phyloP scores from a whole-genome alignment of 768 basidiomycete genomes.

The Suillus alpinus region DNA sequence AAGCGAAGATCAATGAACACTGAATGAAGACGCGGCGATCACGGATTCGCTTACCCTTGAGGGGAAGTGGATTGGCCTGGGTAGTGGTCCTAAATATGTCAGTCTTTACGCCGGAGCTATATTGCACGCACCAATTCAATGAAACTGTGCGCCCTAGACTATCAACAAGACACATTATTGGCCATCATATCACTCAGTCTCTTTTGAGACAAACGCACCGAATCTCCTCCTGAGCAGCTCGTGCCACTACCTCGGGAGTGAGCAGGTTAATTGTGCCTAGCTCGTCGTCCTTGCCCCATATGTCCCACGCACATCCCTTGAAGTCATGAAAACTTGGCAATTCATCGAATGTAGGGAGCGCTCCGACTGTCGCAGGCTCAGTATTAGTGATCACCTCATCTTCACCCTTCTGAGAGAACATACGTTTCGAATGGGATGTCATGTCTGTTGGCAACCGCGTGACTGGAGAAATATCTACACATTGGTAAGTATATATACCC shows the following conservation, averaged over 20 bases:
- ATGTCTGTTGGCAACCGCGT: slow-evolving; percentile 11
- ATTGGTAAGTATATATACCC: slow-evolving; percentile 4
- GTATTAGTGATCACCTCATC: background rate
- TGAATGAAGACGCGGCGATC: background rate
- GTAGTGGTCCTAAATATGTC: background rate
- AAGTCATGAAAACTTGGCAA: slow-evolving; percentile 40
- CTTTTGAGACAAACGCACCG: slow-evolving; percentile 35
- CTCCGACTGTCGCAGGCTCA: slow-evolving; percentile 8
- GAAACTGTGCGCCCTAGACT: slow-evolving; percentile 47
- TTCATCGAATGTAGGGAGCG: slow-evolving; percentile 48
- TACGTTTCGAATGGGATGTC: slow-evolving; percentile 12
- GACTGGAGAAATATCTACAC: background rate
- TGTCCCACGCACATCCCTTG: slow-evolving; percentile 63
- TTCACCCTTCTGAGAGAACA: slow-evolving; percentile 13
- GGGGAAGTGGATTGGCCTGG: slow-evolving; percentile 67
- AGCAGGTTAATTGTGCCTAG: slow-evolving; percentile 67
- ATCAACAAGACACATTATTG: background rate
- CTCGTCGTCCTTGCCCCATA: slow-evolving; percentile 66
- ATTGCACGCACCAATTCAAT: slow-evolving; percentile 56
- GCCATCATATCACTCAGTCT: background rate
- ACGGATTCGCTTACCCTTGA: slow-evolving; percentile 41
- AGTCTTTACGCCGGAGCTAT: background rate
- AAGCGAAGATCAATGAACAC: background rate
- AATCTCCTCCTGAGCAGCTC: slow-evolving; percentile 56
- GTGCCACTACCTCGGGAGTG: slow-evolving; percentile 59